Evolutionary conservation across 768 basidiomycete species (phyloP), one percentile per base, ranked within the genome.

Genomic region (Trametes cubensis): DNA sequence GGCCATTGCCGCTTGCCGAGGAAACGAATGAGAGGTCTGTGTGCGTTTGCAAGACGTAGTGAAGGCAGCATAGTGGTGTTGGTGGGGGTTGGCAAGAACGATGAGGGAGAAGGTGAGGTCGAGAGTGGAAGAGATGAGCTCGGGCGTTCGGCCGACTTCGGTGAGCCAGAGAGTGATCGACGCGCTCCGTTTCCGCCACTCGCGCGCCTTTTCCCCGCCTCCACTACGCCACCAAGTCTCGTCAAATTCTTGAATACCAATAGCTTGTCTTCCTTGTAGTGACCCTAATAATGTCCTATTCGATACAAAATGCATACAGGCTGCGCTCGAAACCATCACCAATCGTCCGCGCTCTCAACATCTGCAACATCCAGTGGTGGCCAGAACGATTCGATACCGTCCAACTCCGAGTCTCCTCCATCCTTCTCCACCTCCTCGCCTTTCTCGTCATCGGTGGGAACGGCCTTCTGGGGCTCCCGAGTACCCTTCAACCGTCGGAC

Each of bases 401-500:
- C 76, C 7, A 72, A 72, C 17, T 73, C n/a, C n/a, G n/a, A n/a
- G n/a, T n/a, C 72, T 20, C 75, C 75, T 21, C 75, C 75, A 49
- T 79, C 61, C 11, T 77, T 71, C n/a, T 78, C 79, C 78, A 78
- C 80, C 52, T 80, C 76, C 7, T 74, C 67, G 13, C 65, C 71
- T 1, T 18, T 30, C 17, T 59, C 69, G 6, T 61, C 71, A 6
- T 66, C 70, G 17, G 13, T 67, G 59, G 51, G 61, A 50, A 23
- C 42, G 23, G 25, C 66, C 55, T 56, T 69, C 49, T 20, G 10
- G 4, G 70, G 70, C 66, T 60, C 76, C 61, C 65, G 71, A 67
- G 71, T 72, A 2, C 65, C 63, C 4, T 70, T 70, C 14, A 82
- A 58, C 2, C 62, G 63, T 61, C 68, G 63, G 0, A 81, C 66